These are phyloP conservation scores for Trichoderma aggressivum DNA, from an alignment of 2,329 filamentous ascomycete genomes.

Conservation along the genomic window DNA sequence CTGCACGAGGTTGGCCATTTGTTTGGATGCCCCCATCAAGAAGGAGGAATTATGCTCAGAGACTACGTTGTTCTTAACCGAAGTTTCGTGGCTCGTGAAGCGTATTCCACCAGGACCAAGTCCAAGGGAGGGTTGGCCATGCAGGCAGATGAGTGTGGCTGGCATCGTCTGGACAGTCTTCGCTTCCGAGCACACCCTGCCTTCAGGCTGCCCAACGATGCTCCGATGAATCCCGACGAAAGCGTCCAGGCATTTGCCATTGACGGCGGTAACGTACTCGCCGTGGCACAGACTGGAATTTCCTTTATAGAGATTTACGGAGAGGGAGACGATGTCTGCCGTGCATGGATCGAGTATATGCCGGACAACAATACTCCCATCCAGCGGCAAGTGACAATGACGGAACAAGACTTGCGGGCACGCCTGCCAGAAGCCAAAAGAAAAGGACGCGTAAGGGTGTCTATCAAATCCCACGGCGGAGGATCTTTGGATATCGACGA, in stretches of 20 bases:
- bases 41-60: constrained; percentile 85
- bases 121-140: constrained; percentile 74
- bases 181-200: constrained; percentile 88
- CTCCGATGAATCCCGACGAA: constrained; percentile 59
- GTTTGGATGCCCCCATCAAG: constrained; percentile 86
- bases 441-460: constrained; percentile 66
- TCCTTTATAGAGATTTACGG: constrained; percentile 80
- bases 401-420: constrained; percentile 69
- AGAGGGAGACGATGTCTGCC: constrained; percentile 78
- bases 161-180: constrained; percentile 86
- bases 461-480: constrained; percentile 72
- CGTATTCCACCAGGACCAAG: constrained; percentile 83
- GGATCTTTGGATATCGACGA: constrained; percentile 76
- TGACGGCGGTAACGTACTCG: constrained; percentile 70
- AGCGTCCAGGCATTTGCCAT: constrained; percentile 85
- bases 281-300: constrained; percentile 77
- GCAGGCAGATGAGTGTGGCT: constrained; percentile 78
- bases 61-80: constrained; percentile 85
- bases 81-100: constrained; percentile 75
- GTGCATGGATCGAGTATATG: constrained; percentile 75
- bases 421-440: constrained; percentile 69
- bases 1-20: constrained; percentile 87
- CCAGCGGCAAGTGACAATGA: constrained; percentile 70
- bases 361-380: constrained; percentile 58
- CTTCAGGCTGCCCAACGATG: constrained; percentile 79